Evolutionary conservation across 352 stramenopile genomes (phyloP), one percentile per base, ranked within the genome.

Genomic region (Phytophthora sp.): DNA sequence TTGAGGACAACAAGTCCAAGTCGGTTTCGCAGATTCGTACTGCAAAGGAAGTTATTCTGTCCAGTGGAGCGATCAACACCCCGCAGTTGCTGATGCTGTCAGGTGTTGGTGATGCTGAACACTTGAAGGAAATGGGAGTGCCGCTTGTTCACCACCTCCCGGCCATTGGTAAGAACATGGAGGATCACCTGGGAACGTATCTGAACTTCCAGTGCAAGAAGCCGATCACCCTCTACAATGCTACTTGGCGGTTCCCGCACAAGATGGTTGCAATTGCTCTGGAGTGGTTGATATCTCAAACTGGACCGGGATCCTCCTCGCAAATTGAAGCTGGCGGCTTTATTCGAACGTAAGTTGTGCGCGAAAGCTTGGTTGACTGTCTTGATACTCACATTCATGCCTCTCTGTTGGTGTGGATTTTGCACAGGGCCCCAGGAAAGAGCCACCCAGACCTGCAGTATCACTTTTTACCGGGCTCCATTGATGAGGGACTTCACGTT

Each of bases 191-290:
- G 26, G 87, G 91, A 15, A 66, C 88, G 28, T 92, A 95, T 63
- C 66, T 96, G 24, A 83, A 95, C 51, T 95, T 91, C 69, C 39
- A 74, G 43, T 94, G 82, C 72, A 91, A 87, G 34, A 81, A 95
- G 69, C 87, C 87, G n/a, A 92, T 95, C 49, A 95, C 84, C 35
- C 81, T 96, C 12, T 87, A 95, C 69, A 89, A 92, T 42, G 82
- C 88, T 5, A 92, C 84, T 17, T 89, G 77, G 69, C 83, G 83
- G 42, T 93, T 92, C 62, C 84, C 84, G 1, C 84, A 94, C 69
- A 91, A 92, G 34, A 89, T 93, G 81, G 61, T 90, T n/a, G 54
- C 54, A 37, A 93, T 94, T 44, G 85, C 54, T 8, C 60, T 92
- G n/a, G 76, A 95, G 61, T 95, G 87, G 87, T 43, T 92, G n/a